A percentile compares a stretch with the other conserved stretches of the same genome.
These are phyloP conservation scores for Wickerhamiella australiensis DNA, from an alignment of 805 yeast genomes.

Conservation along the genomic window DNA sequence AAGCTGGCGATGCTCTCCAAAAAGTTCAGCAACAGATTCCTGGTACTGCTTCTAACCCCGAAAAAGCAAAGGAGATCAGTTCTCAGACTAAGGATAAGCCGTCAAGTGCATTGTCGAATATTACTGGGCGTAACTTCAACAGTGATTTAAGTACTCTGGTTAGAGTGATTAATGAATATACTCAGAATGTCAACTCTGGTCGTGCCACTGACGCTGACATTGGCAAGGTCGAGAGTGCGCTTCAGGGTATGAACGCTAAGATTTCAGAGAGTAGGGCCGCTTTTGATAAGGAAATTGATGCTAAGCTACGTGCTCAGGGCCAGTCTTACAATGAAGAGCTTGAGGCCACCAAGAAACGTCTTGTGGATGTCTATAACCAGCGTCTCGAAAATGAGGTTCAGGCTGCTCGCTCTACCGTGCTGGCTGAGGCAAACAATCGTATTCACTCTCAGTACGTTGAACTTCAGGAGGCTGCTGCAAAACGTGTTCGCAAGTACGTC, in stretches of 20 bases:
- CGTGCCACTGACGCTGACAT: conserved; percentile 28
- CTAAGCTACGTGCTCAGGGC: conserved; percentile 21
- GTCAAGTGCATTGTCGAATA: conserved; percentile 13
- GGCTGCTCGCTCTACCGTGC: conserved; percentile 51
- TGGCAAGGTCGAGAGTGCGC: conserved; percentile 10
- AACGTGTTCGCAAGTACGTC: conserved; percentile 44
- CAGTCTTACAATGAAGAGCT: conserved; percentile 25
- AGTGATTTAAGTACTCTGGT: conserved; percentile 21
- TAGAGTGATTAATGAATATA: conserved; percentile 20
- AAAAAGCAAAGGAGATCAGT: not conserved
- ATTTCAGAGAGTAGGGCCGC: conserved; percentile 13
- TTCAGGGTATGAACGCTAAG: conserved; percentile 1
- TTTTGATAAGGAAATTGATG: conserved; percentile 10
- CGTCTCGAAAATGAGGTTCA: conserved; percentile 53
- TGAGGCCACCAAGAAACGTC: conserved; percentile 21
- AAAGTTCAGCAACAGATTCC: conserved; percentile 9
- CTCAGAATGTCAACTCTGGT: conserved; percentile 19
- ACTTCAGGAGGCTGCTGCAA: conserved; percentile 55
- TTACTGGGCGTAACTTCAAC: conserved; percentile 19
- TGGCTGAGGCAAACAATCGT: conserved; percentile 62
- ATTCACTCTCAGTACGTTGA: conserved; percentile 54
- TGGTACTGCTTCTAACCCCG: not conserved
- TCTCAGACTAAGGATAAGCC: not conserved
- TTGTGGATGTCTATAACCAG: conserved; percentile 40
- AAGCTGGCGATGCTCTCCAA: conserved; percentile 16